Conservation (phyloP, 441 rosid genomes). For the Dalechampia spathulata region DNA sequence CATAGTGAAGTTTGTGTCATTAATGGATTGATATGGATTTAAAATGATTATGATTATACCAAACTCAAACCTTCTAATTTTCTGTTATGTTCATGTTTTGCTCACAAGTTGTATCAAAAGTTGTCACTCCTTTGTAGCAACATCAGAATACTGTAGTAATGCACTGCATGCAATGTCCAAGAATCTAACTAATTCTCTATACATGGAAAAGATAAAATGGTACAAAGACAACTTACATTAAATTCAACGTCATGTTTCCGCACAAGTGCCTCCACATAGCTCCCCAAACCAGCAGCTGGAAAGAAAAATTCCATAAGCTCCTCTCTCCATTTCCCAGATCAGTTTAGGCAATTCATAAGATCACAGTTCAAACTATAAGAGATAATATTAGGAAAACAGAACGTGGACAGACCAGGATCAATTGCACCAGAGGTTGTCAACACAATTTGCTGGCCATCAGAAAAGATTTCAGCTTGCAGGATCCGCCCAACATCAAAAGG, state of each 20-base stretch:
- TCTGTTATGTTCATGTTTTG: too few species aligned
- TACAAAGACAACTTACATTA: slow-evolving; percentile 44
- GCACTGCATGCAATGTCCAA: neutral
- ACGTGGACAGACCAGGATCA: slow-evolving; percentile 63
- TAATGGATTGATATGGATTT: too few species aligned
- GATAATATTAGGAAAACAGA: slow-evolving; percentile 12
- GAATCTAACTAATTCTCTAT: neutral
- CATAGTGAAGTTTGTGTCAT: too few species aligned
- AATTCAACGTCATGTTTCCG: slow-evolving; percentile 84
- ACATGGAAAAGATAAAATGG: neutral
- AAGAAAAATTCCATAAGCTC: slow-evolving; percentile 20
- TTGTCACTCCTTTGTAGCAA: too few species aligned
- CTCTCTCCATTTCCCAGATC: slow-evolving; percentile 4
- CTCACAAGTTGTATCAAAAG: too few species aligned
- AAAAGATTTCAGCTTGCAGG: slow-evolving; percentile 60
- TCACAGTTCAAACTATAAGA: neutral
- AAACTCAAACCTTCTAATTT: too few species aligned
- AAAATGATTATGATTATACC: too few species aligned
- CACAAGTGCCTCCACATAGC: slow-evolving; percentile 90
- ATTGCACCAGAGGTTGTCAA: slow-evolving; percentile 67
- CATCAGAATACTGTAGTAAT: too few species aligned
- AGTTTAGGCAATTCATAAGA: neutral
- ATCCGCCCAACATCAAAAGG: slow-evolving; percentile 80
- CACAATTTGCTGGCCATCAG: slow-evolving; percentile 41
- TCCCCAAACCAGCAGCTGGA: slow-evolving; percentile 93